phyloP scores from a whole-genome alignment of 495 filamentous ascomycete genomes.

The Penicillium bialowiezense region DNA sequence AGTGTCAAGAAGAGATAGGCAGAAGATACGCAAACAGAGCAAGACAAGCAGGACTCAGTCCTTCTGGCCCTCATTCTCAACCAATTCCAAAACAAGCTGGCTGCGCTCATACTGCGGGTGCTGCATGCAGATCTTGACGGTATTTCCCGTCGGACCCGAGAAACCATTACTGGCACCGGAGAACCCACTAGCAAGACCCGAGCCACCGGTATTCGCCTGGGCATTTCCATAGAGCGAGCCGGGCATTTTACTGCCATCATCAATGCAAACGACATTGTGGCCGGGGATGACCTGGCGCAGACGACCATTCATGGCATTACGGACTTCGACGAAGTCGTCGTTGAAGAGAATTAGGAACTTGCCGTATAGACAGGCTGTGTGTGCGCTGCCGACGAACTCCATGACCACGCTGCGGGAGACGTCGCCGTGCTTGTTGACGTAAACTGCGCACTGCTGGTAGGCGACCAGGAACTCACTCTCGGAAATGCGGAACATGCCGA shows the following conservation, averaged over 20 bases:
- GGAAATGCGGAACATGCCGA: slow-evolving; percentile 95
- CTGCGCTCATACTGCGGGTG: slow-evolving; percentile 79
- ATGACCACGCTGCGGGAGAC: slow-evolving; percentile 89
- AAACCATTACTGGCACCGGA: slow-evolving; percentile 28
- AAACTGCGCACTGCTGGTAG: slow-evolving; percentile 93
- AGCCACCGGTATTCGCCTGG: slow-evolving; percentile 24
- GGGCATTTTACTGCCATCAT: slow-evolving; percentile 67
- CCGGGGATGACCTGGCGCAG: slow-evolving; percentile 92
- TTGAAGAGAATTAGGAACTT: slow-evolving; percentile 71
- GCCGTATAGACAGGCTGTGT: slow-evolving; percentile 81
- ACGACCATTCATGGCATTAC: slow-evolving; percentile 94
- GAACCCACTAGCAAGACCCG: slow-evolving; percentile 25
- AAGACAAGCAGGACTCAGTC: slow-evolving; percentile 42
- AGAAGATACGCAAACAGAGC: too few relatives aligned
- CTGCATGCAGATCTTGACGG: slow-evolving; percentile 91
- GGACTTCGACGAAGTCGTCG: slow-evolving; percentile 93
- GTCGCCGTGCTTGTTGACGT: slow-evolving; percentile 97
- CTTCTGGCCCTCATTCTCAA: slow-evolving; percentile 90
- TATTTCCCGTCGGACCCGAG: slow-evolving; percentile 39
- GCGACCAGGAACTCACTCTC: slow-evolving; percentile 91
- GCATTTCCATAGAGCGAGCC: slow-evolving; percentile 26
- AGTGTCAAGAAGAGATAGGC: background rate
- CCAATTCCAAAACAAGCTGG: slow-evolving; percentile 86
- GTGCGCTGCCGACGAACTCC: slow-evolving; percentile 92
- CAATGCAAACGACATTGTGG: slow-evolving; percentile 78